phyloP scores from a whole-genome alignment of 306 rosid genomes.

The Datisca glomerata region DNA sequence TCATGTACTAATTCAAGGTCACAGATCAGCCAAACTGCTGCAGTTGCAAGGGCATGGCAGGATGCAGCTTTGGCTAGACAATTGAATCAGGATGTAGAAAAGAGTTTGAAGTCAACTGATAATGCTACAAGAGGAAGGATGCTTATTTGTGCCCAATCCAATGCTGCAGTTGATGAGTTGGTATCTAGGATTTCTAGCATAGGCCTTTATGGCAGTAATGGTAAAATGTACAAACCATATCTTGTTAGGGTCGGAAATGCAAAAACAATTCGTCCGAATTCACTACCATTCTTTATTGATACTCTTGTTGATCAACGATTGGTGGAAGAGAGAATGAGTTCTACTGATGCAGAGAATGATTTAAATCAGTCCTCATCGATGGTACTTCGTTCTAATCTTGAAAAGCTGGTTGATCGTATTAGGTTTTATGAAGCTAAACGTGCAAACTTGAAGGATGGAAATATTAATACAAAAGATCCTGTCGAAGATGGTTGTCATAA shows the following conservation, averaged over 20 bases:
- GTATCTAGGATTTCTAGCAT: conserved; percentile 78
- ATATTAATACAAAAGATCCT: conserved; percentile 31
- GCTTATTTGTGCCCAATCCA: conserved; percentile 96
- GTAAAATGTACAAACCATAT: conserved; percentile 81
- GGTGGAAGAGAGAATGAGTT: conserved; percentile 58
- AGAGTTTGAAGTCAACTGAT: conserved; percentile 32
- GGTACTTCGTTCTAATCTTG: conserved; percentile 59
- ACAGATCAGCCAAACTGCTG: conserved; percentile 46
- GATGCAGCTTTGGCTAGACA: conserved; percentile 93
- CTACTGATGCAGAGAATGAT: conserved; percentile 39
- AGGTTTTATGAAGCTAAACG: conserved; percentile 75
- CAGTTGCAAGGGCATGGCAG: conserved; percentile 94
- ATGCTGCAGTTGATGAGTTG: conserved; percentile 97
- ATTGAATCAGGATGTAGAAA: conserved; percentile 40
- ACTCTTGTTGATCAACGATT: conserved; percentile 84
- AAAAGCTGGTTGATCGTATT: conserved; percentile 66
- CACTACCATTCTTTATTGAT: conserved; percentile 84
- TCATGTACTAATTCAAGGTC: conserved; percentile 26
- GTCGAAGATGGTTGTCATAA: conserved; percentile 21
- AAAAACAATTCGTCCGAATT: conserved; percentile 78
- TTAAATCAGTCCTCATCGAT: conserved; percentile 34
- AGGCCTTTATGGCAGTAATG: conserved; percentile 68
- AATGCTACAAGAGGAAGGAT: conserved; percentile 51
- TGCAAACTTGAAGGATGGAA: conserved; percentile 52
- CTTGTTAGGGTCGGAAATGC: conserved; percentile 95